A percentile compares a stretch with the other conserved stretches of the same genome.
Conservation (phyloP, 2,329 filamentous ascomycete genomes). For the Fusarium sp. region DNA sequence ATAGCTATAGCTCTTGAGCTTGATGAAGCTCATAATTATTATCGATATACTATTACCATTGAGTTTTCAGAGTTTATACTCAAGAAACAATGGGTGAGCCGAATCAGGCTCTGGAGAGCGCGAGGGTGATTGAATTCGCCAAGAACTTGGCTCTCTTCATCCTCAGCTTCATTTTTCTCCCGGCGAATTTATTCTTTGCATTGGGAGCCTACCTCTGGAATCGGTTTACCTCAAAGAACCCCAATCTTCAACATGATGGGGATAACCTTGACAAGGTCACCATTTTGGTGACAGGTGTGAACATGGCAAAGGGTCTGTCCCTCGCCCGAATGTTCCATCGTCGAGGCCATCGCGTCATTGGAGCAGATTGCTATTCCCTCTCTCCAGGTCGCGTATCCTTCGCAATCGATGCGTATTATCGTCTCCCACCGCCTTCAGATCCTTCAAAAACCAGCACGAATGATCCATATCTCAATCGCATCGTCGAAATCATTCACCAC, state of each 20-base stretch:
- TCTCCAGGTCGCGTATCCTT: constrained; percentile 70
- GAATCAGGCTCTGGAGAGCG: neutral
- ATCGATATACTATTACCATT: neutral
- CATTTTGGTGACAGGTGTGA: constrained; percentile 78
- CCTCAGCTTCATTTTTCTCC: constrained; percentile 28
- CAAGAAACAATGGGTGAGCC: neutral
- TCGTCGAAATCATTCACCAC: constrained; percentile 69
- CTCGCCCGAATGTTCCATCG: constrained; percentile 74
- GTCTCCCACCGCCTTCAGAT: constrained; percentile 50
- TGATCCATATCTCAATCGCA: constrained; percentile 65
- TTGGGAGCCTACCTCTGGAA: constrained; percentile 22
- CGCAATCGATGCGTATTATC: constrained; percentile 67
- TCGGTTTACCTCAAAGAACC: neutral
- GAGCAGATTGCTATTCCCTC: constrained; percentile 71
- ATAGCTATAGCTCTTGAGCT: neutral
- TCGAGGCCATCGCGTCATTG: constrained; percentile 76
- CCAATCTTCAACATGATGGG: neutral
- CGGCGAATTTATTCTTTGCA: constrained; percentile 1
- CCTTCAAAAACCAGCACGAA: constrained; percentile 32
- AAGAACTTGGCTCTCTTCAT: constrained; percentile 33
- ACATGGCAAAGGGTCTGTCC: constrained; percentile 77
- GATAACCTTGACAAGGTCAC: constrained; percentile 52
- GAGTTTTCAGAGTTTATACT: neutral
- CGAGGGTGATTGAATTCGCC: constrained; percentile 8
- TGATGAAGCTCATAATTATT: neutral